These are phyloP conservation scores for Neocallimastix lanati DNA, from an alignment of 192 early-diverging fungal genomes.

Conservation along the genomic window DNA sequence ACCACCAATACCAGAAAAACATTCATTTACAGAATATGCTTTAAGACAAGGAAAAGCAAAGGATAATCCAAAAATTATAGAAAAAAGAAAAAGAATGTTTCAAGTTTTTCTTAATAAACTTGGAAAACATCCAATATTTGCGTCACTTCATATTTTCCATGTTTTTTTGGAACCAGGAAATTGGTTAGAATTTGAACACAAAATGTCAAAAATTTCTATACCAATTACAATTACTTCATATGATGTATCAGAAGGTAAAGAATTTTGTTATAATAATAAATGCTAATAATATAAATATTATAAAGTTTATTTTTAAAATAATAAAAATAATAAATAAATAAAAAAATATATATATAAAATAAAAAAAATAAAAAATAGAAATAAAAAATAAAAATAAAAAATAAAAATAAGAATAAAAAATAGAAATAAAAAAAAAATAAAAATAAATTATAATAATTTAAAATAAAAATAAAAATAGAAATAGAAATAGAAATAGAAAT, in stretches of 20 bases:
- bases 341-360: no score
- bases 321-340: constrained; percentile 15
- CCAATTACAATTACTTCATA: constrained; percentile 12
- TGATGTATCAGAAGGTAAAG: background rate
- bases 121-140: constrained; percentile 68
- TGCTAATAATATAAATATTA: no score
- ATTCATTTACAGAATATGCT: constrained; percentile 53
- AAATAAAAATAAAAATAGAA: no score
- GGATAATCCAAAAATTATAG: constrained; percentile 78
- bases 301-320: constrained; percentile 10
- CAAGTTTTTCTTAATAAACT: constrained; percentile 86
- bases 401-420: no score
- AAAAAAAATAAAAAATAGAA: no score
- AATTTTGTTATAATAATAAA: background rate
- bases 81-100: constrained; percentile 77
- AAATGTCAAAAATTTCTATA: constrained; percentile 19
- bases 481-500: no score
- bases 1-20: constrained; percentile 95
- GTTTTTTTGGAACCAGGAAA: constrained; percentile 62
- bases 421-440: no score
- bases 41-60: constrained; percentile 69
- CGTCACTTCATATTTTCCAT: constrained; percentile 78
- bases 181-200: constrained; percentile 36
- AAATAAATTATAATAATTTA: no score
- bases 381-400: no score